Conservation (phyloP, 2,329 filamentous ascomycete genomes). For the Hysterium pulicare region DNA sequence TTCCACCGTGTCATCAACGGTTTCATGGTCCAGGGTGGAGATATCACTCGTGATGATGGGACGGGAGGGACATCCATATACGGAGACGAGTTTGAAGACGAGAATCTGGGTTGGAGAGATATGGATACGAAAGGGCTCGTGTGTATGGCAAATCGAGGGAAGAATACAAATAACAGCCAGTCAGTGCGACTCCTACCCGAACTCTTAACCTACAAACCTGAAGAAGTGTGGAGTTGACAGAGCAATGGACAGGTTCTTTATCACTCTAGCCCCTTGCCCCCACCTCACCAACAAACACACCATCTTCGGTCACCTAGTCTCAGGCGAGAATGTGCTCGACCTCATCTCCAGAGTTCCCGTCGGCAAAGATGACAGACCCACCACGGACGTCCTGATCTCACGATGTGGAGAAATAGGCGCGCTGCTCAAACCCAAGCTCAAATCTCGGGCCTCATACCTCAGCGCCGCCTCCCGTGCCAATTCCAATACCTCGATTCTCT, state of each 20-base stretch:
- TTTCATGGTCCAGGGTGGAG: slow-evolving; percentile 46
- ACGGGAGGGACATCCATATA: slow-evolving; percentile 42
- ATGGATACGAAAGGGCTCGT: slow-evolving; percentile 40
- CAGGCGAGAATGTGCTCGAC: slow-evolving; percentile 33
- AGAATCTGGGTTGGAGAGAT: slow-evolving; percentile 40
- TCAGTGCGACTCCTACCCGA: slow-evolving; percentile 13
- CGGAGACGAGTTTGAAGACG: slow-evolving; percentile 39
- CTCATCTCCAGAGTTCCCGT: slow-evolving; percentile 36
- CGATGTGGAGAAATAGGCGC: slow-evolving; percentile 41
- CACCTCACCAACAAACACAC: slow-evolving; percentile 44
- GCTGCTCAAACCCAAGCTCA: no score
- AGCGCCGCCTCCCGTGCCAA: slow-evolving; percentile 19
- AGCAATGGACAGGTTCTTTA: slow-evolving; percentile 34
- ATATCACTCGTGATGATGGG: slow-evolving; percentile 40
- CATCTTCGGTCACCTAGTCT: slow-evolving; percentile 38
- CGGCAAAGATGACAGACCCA: slow-evolving; percentile 36
- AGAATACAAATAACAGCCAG: slow-evolving; percentile 42
- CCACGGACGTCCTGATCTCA: slow-evolving; percentile 34
- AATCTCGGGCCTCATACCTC: slow-evolving; percentile 6
- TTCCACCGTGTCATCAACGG: slow-evolving; percentile 44
- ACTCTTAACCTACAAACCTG: neutral
- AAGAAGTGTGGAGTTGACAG: neutral
- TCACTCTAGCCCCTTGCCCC: slow-evolving; percentile 37
- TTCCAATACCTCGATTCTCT: slow-evolving; percentile 9
- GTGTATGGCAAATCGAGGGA: slow-evolving; percentile 42